A percentile compares a stretch with the other conserved stretches of the same genome.
Evolutionary conservation across 164 flowering plant genomes (phyloP).

Genomic region (Magnolia kwangsiensis): DNA sequence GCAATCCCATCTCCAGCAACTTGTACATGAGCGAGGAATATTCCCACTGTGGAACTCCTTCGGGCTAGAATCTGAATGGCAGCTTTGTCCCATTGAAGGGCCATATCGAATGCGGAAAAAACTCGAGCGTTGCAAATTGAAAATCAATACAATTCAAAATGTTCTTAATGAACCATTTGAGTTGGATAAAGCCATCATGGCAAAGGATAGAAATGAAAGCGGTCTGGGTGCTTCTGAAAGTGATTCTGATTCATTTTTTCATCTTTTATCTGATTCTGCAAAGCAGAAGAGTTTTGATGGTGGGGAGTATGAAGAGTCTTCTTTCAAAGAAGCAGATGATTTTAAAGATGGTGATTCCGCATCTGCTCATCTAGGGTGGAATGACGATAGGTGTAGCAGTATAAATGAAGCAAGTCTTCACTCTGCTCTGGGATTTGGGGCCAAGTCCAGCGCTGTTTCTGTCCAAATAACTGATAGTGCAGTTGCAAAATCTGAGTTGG

Average conservation of each 20-base stretch:
- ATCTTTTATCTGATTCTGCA: constrained; percentile 41
- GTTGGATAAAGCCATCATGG: constrained; percentile 36
- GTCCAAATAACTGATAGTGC: constrained; percentile 58
- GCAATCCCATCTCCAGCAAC: constrained; percentile 93
- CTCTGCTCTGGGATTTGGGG: constrained; percentile 80
- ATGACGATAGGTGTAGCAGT: constrained; percentile 83
- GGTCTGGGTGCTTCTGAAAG: constrained; percentile 47
- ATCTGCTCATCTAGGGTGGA: constrained; percentile 58
- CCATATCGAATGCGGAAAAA: constrained; percentile 99
- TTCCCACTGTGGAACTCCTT: constrained; percentile 56
- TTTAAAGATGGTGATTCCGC: constrained; percentile 44
- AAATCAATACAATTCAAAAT: constrained; percentile 68
- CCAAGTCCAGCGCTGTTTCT: constrained; percentile 68
- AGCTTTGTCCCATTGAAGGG: constrained; percentile 99
- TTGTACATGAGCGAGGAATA: constrained; percentile 93
- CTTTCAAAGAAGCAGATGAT: constrained; percentile 50
- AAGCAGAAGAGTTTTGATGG: constrained; percentile 40
- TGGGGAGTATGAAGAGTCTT: constrained; percentile 50
- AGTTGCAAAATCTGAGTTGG: constrained; percentile 62
- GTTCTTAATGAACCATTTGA: constrained; percentile 53
- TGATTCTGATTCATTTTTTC: constrained; percentile 54
- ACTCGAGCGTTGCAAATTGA: constrained; percentile 76
- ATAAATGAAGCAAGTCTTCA: constrained; percentile 86
- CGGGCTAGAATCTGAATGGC: constrained; percentile 78
- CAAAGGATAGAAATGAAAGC: constrained; percentile 44